A percentile compares a stretch with the other conserved stretches of the same genome.
These are phyloP conservation scores for Leptomonas pyrrhocoris DNA, from an alignment of 208 protist species.

Conservation along the genomic window DNA sequence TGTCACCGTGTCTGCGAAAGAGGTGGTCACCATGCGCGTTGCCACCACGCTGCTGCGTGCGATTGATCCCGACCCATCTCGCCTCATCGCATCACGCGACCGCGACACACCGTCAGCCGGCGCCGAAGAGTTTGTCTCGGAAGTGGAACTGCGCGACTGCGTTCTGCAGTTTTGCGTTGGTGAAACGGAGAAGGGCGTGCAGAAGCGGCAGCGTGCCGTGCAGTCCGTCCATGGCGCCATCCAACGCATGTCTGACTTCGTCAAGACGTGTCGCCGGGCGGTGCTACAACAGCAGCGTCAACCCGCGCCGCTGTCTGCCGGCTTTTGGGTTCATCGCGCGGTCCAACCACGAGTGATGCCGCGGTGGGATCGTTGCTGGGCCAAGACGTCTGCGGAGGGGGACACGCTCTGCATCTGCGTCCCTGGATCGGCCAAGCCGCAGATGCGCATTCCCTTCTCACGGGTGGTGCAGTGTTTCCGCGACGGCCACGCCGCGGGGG, in stretches of 20 bases:
- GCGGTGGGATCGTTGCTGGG: slow-evolving; percentile 66
- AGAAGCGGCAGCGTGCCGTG: not conserved
- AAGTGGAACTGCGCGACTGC: slow-evolving; percentile 18
- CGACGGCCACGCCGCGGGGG: slow-evolving; percentile 22
- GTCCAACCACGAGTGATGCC: slow-evolving; percentile 45
- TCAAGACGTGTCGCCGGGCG: slow-evolving; percentile 12
- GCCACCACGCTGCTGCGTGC: slow-evolving; percentile 11
- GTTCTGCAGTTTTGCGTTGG: slow-evolving; percentile 3
- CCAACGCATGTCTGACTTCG: slow-evolving; percentile 20
- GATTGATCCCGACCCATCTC: not conserved
- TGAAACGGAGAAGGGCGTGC: not conserved
- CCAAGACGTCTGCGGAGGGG: slow-evolving; percentile 17
- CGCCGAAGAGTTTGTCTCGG: not conserved
- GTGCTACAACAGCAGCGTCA: slow-evolving; percentile 27
- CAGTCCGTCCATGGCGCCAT: not conserved
- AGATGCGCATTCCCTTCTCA: slow-evolving; percentile 29
- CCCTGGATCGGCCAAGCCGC: slow-evolving; percentile 23
- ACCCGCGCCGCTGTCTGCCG: slow-evolving; percentile 24
- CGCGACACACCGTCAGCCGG: not conserved
- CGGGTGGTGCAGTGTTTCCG: slow-evolving; percentile 30
- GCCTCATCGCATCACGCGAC: not conserved
- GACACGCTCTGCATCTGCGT: slow-evolving; percentile 31
- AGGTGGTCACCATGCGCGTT: slow-evolving; percentile 6
- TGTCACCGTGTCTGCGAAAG: not conserved
- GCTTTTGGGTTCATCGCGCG: slow-evolving; percentile 68